phyloP scores from a whole-genome alignment of 2,329 filamentous ascomycete species.

The Botryotinia calthae region DNA sequence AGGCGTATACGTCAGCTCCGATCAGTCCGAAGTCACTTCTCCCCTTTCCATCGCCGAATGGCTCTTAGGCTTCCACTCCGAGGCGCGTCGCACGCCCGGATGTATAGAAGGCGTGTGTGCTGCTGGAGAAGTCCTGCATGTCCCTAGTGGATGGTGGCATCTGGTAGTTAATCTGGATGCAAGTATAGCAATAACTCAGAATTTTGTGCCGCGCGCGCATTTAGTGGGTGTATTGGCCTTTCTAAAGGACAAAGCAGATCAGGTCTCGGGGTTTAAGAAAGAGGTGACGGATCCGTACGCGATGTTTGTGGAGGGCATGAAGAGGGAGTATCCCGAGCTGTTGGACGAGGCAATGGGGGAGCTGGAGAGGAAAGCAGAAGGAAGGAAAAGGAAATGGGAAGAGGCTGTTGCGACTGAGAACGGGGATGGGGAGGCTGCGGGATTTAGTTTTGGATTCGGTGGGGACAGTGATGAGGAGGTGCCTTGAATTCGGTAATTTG shows the following conservation, averaged over 20 bases:
- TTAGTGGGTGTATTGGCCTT: constrained; percentile 76
- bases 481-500: constrained; percentile 27
- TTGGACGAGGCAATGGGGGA: constrained; percentile 63
- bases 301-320: constrained; percentile 70
- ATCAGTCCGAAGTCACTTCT: constrained; percentile 89
- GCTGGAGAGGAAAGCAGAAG: constrained; percentile 59
- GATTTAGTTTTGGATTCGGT: constrained; percentile 65
- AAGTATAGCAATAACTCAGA: constrained; percentile 88
- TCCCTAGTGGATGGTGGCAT: constrained; percentile 96
- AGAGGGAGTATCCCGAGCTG: constrained; percentile 61
- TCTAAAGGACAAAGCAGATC: constrained; percentile 75
- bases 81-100: constrained; percentile 71
- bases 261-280: constrained; percentile 80
- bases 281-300: constrained; percentile 70
- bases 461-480: constrained; percentile 52
- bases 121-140: constrained; percentile 84
- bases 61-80: constrained; percentile 83
- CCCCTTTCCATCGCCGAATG: constrained; percentile 97
- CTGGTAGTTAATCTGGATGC: constrained; percentile 85
- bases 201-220: constrained; percentile 78
- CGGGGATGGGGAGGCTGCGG: constrained; percentile 42
- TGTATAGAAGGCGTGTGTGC: constrained; percentile 84
- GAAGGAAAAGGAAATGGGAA: constrained; percentile 85
- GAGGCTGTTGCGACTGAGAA: constrained; percentile 59
- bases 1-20: constrained; percentile 83